Conservation (phyloP, 805 yeast genomes). For the Wickerhamomyces bisporus region DNA sequence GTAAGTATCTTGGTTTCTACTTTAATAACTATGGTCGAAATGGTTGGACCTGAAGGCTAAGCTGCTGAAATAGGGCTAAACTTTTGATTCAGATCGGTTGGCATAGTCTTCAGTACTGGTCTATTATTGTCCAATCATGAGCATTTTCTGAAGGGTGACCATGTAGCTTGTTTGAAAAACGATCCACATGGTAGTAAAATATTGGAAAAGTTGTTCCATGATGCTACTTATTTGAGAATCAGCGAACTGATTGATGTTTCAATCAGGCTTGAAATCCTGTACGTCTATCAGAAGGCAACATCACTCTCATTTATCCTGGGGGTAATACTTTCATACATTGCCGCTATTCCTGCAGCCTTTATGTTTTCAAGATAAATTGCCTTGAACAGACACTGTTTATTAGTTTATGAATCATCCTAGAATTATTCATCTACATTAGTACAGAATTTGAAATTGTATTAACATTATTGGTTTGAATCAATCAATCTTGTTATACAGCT, state of each 20-base stretch:
- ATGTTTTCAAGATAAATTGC: too few relatives aligned
- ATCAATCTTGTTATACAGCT: too few relatives aligned
- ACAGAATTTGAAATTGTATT: not conserved
- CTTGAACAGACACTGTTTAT: too few relatives aligned
- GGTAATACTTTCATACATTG: not conserved
- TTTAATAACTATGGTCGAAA: too few relatives aligned
- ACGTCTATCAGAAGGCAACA: not conserved
- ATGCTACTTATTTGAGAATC: slow-evolving; percentile 1
- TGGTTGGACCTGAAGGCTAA: too few relatives aligned
- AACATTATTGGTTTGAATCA: too few relatives aligned
- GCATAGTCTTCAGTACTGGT: slow-evolving; percentile 29
- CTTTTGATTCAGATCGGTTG: too few relatives aligned
- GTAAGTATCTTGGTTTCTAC: too few relatives aligned
- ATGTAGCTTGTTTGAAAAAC: not conserved
- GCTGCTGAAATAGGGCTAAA: too few relatives aligned
- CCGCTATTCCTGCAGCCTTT: not conserved
- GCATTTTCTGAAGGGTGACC: not conserved
- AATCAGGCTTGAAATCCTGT: not conserved
- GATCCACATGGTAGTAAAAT: not conserved
- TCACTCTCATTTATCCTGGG: not conserved
- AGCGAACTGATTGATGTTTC: not conserved
- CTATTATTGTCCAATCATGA: slow-evolving; percentile 27
- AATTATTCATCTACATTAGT: too few relatives aligned
- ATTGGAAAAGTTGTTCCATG: not conserved
- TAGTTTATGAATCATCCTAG: too few relatives aligned